phyloP scores from a whole-genome alignment of 306 rosid species.

The Oxytropis ochrocephala region DNA sequence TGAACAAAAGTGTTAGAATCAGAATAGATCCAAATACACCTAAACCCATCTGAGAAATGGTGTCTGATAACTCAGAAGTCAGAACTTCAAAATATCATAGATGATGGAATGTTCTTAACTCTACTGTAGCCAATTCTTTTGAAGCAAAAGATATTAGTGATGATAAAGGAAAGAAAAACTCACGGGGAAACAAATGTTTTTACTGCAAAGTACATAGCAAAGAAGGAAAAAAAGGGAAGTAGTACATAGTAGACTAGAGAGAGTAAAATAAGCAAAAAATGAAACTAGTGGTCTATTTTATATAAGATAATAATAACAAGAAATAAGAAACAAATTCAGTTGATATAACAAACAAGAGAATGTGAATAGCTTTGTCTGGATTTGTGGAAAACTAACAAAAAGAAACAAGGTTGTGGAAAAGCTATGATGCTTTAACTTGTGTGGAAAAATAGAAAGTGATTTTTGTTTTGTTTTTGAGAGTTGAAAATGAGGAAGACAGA shows the following conservation, averaged over 20 bases:
- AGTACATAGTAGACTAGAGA: neutral
- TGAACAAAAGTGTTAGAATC: slow-evolving; percentile 52
- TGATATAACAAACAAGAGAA: slow-evolving; percentile 22
- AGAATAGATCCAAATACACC: slow-evolving; percentile 54
- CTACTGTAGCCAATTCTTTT: slow-evolving; percentile 13
- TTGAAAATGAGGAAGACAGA: too few species aligned
- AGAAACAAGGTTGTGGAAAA: slow-evolving; percentile 21
- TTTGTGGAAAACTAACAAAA: slow-evolving; percentile 35
- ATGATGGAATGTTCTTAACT: slow-evolving; percentile 19
- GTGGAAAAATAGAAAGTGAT: neutral
- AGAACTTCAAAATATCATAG: slow-evolving; percentile 29
- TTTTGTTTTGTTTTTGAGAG: neutral
- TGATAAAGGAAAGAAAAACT: neutral
- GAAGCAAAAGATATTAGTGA: neutral
- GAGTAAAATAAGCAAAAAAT: neutral
- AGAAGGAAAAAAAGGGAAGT: neutral
- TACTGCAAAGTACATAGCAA: slow-evolving; percentile 8
- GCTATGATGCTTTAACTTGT: slow-evolving; percentile 20
- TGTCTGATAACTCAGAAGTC: neutral
- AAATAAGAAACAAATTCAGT: slow-evolving; percentile 15
- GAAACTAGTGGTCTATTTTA: neutral
- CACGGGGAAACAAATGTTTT: neutral
- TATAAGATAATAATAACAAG: neutral
- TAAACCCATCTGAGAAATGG: slow-evolving; percentile 53
- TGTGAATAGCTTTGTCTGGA: slow-evolving; percentile 46